These are phyloP conservation scores for Colletotrichum chrysophilum DNA, from an alignment of 2,329 filamentous ascomycete species.

Conservation along the genomic window DNA sequence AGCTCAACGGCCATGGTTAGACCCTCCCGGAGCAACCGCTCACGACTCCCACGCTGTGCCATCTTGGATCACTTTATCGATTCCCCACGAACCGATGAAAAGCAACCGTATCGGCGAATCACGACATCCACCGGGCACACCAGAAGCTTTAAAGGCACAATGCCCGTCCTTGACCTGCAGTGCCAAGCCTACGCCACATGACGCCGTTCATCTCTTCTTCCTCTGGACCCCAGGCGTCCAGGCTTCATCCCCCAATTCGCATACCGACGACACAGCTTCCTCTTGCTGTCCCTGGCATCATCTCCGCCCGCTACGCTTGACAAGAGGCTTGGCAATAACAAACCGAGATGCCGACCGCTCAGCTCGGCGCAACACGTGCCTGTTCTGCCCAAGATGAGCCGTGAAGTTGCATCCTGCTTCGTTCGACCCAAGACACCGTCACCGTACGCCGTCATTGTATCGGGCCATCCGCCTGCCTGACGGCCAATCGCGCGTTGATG, in stretches of 20 bases:
- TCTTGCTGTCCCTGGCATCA: conserved; percentile 11
- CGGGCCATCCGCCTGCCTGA: background rate
- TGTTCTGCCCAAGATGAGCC: conserved; percentile 7
- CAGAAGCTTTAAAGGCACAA: conserved; percentile 1
- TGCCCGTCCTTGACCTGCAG: conserved; percentile 12
- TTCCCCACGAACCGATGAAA: conserved; percentile 1
- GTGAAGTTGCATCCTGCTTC: conserved; percentile 13
- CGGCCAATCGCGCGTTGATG: background rate
- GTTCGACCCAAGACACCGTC: conserved; percentile 1
- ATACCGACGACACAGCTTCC: conserved; percentile 4
- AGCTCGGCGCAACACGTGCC: conserved; percentile 10
- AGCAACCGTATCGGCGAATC: background rate
- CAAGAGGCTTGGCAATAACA: conserved; percentile 11
- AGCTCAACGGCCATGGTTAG: background rate
- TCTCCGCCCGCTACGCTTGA: conserved; percentile 6
- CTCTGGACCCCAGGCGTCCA: conserved; percentile 5
- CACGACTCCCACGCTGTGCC: background rate
- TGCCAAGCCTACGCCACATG: conserved; percentile 18
- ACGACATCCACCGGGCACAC: background rate
- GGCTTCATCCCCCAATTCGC: conserved; percentile 12
- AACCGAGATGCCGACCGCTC: conserved; percentile 2
- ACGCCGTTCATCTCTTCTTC: conserved; percentile 14
- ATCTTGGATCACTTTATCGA: background rate
- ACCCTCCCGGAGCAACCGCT: background rate
- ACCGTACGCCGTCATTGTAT: conserved; percentile 10